Base-by-base conservation (phyloP, 1,139 yeast genomes). In the Saccharomycopsis crataegensis region DNA sequence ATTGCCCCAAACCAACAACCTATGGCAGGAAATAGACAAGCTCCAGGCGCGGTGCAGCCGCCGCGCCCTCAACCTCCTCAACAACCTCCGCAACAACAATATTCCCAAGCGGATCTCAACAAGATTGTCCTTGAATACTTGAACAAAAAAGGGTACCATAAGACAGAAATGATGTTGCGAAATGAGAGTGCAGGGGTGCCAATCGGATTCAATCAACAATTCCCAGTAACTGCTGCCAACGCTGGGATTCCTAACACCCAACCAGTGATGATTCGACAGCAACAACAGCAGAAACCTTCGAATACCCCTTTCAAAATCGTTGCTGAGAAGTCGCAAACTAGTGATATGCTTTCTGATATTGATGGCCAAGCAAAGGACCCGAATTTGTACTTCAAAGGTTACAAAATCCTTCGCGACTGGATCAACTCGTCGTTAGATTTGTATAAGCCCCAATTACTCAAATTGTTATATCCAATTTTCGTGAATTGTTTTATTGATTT, bases 151-250 rank as follows among this genome's bases (percentile, higher is more conserved):
- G 99, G 99, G 2, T 94, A 89, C 65, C 91, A 89, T 60, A 80
- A 86, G 61, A 91, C 98, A 0, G 99, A 94, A 67, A 90, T 96
- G 4, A 88, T 90, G 84, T 77, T 93, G 57, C 78, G 99, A 59
- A 80, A 90, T 59, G 99, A 94, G 66, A 51, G 52, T 41, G 55
- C 53, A 6, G 55, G 51, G 38, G 57, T 51, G 11, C 57, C 58
- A 17, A 43, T 56, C 8, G 56, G 58, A 3, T 49, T 14, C 22
- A 60, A 51, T 62, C 73, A 34, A 59, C 62, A 37, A 50, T 51
- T 61, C 52, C 53, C 73, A 57, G 61, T 70, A 51, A 55, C 68
- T 51, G 63, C 74, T 54, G 64, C 69, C 41, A 62, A 58, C 50
- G 60, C 67, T 54, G 62, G 67, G 49, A 59, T 67, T 33, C 64